Base-by-base conservation (phyloP, 2,329 filamentous ascomycete genomes). In the Penicillium concentricum region DNA sequence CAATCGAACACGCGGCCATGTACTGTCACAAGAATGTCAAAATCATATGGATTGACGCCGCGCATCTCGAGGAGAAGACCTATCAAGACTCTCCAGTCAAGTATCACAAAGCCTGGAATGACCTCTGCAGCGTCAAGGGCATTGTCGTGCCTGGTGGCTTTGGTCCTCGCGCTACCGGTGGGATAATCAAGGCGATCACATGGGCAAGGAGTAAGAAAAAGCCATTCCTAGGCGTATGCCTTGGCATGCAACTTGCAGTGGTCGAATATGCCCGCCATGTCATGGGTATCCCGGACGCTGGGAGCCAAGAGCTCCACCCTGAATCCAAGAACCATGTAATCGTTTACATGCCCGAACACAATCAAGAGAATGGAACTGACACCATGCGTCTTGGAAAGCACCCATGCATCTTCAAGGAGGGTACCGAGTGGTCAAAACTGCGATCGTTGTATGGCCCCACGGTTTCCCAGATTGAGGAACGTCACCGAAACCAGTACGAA, bases 221-320 rank as follows among this genome's bases (percentile, higher is more conserved):
- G 4, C 92, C 92, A 1, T 97, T 89, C 76, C 82, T 97, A 0
- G 94, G 94, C 57, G 89, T 97, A 61, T 97, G 93, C 72, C 80
- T 97, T 22, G 92, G 92, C 56, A 91, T 96, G 87, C 94, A 97
- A 74, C 84, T 96, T 45, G 92, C 93, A 20, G 91, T 96, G 45
- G 89, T 97, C 64, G 92, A 97, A 74, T 91, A 86, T 66, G 91
- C 92, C 2, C 86, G 92, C 41, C 87, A 91, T 63, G 79, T 93
- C 1, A 89, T 86, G 75, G 84, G 84, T 28, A 81, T 92, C 60
- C 73, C 76, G 4, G 75, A 79, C 42, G 84, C 84, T 1, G 80
- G 79, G 5, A 84, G 80, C 6, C 79, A 79, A 53, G 85, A 87
- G 63, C 81, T 87, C 61, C 74, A 84, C 53, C 72, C 75, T 10